Evolutionary conservation across 805 yeast species (phyloP).

Genomic region (Sporopachydermia lactativora): DNA sequence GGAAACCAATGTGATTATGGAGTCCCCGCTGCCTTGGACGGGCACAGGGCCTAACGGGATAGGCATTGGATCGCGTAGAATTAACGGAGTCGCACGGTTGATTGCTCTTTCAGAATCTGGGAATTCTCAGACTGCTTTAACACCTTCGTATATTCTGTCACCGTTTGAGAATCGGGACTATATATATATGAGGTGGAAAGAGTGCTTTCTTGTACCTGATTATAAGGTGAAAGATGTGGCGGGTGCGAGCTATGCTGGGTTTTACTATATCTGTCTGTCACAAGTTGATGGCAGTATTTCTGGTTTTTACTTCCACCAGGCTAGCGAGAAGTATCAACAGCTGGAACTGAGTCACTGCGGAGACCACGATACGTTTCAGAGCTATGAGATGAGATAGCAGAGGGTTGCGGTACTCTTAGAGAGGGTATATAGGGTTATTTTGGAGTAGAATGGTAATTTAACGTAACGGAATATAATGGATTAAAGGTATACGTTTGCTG

Average conservation of each 20-base stretch:
- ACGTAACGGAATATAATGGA: too few relatives aligned
- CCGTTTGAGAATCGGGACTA: constrained; percentile 26
- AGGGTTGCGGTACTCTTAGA: background rate
- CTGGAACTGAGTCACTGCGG: constrained; percentile 38
- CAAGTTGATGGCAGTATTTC: constrained; percentile 59
- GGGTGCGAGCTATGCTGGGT: constrained; percentile 86
- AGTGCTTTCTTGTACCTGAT: constrained; percentile 74
- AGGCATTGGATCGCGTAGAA: background rate
- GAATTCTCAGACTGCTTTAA: background rate
- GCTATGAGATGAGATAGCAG: constrained; percentile 3
- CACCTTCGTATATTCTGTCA: constrained; percentile 1
- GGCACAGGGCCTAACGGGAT: background rate
- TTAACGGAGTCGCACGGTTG: too few relatives aligned
- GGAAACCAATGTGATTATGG: constrained; percentile 8
- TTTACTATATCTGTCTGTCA: constrained; percentile 76
- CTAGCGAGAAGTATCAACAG: constrained; percentile 71
- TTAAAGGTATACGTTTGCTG: too few relatives aligned
- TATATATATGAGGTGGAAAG: constrained; percentile 93
- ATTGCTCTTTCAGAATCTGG: too few relatives aligned
- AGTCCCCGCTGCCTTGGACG: background rate
- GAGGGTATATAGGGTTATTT: too few relatives aligned
- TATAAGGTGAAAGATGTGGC: constrained; percentile 42
- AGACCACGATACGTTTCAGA: background rate
- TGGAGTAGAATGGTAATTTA: too few relatives aligned
- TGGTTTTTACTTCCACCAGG: constrained; percentile 72